Base-by-base conservation (phyloP, 208 protist genomes). In the Trypanosoma cruzi region DNA sequence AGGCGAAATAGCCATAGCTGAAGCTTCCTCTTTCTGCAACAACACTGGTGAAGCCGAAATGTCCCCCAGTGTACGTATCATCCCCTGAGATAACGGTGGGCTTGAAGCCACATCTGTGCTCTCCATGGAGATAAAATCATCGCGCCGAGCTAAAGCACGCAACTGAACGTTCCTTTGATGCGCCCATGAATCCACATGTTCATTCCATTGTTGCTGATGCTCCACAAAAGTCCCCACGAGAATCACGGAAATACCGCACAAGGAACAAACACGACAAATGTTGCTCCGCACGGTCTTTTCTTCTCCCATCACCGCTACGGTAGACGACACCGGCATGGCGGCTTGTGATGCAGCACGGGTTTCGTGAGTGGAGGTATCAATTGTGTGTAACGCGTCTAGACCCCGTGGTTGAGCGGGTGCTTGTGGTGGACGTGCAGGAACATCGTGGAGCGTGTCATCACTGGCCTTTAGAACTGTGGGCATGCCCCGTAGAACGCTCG, bases 141-240 rank as follows among this genome's bases (percentile, higher is more conserved):
- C 22, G 20, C 54, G 31, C 4, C 49, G 4, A 11, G 58, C 14
- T 14, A 20, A 28, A n/a, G 32, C n/a, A 2, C 32, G 64, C 48
- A 71, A 48, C 34, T 71, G 53, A 0, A 71, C 29, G 34, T 53
- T 58, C 22, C 64, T 40, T 55, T 77, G 71, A 53, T 77, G 71
- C 24, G 48, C 57, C 71, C 64, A 70, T 2, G 64, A 77, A 4
- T 60, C 52, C 26, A 67, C 32, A 40, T 77, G 71, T 7, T 61
- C 57, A 13, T 52, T 65, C 63, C 64, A 77, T 49, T 67, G 56
- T 14, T 53, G 5, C 31, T 77, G 64, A 10, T 71, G 71, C 26
- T 77, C 71, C 13, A 40, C 40, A 60, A 62, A 49, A 13, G 34
- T 63, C 26, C 71, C 71, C 28, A 60, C 29, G 20, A 71, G 48